Conservation (phyloP, 2,329 filamentous ascomycete genomes). For the Microcyclosporella mali region DNA sequence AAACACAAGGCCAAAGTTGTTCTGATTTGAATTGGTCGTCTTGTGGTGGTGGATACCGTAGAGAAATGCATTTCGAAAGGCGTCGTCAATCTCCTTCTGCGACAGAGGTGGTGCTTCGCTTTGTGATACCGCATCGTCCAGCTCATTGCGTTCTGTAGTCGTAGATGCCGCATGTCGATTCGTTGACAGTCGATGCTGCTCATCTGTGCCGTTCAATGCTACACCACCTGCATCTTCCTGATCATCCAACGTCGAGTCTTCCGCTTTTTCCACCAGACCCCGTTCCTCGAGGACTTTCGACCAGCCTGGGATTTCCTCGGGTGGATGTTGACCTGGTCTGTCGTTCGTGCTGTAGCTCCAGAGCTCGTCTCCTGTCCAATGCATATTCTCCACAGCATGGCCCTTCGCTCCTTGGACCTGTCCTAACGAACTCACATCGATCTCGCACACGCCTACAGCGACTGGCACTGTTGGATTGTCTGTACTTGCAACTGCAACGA, state of each 20-base stretch:
- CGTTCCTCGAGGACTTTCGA: conserved; percentile 32
- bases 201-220: conserved; percentile 21
- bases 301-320: conserved; percentile 51
- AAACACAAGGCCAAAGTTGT: conserved; percentile 53
- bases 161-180: conserved; percentile 9
- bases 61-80: conserved; percentile 58
- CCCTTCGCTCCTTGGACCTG: conserved; percentile 56
- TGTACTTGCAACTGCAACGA: conserved; percentile 58
- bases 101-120: conserved; percentile 37
- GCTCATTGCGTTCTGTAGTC: conserved; percentile 21
- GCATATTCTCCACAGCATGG: conserved; percentile 58
- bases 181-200: conserved; percentile 23
- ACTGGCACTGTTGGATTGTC: conserved; percentile 56
- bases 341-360: conserved; percentile 56
- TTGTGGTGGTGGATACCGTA: conserved; percentile 58
- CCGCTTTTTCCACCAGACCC: conserved; percentile 36
- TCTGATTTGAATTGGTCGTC: conserved; percentile 46
- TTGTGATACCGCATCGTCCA: conserved; percentile 10
- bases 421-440: conserved; percentile 53
- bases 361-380: conserved; percentile 65
- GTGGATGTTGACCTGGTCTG: conserved; percentile 48
- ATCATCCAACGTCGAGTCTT: conserved; percentile 39
- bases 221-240: conserved; percentile 45
- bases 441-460: conserved; percentile 59
- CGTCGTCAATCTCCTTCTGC: conserved; percentile 60